Evolutionary conservation across 257 asterid genomes (phyloP), one percentile per base, ranked within the genome.

Genomic region (Coffea eugenioides): DNA sequence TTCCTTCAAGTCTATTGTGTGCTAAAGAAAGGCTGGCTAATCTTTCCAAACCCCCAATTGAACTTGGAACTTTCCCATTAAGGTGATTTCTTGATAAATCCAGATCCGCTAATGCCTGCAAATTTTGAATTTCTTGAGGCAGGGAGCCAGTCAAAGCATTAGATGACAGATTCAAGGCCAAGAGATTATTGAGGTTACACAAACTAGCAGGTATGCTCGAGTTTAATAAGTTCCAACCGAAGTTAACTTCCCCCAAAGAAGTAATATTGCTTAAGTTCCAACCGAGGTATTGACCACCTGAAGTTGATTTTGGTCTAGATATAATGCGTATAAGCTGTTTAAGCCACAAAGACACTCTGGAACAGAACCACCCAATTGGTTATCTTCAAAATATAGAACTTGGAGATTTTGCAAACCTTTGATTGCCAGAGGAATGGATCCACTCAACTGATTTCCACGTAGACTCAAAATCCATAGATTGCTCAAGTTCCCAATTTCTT

Each of bases 281-380:
- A 78, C 2, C 79, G 10, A 12, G 87, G 87, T 12, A 87, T 79
- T 10, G 15, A 2, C 21, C 89, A 27, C 91, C 27, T 41, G 48
- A n/a, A 83, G 16, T 18, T 45, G 25, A 49, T 83, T 80, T 54
- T 13, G 61, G 61, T 21, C 16, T 54, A 54, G 61, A 54, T 2
- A 1, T 54, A 54, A 2, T 54, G 3, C 61, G 5, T 54, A 54
- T 13, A 54, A 54, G 61, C 61, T 54, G 21, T 54, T 54, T 16
- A 54, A 54, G 18, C 16, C 23, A 15, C 61, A 54, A 14, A 54
- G 61, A 54, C 3, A 4, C 3, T 54, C 61, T 54, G 61, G 5
- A 54, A 54, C 5, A 2, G 21, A 14, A 13, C 61, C 61, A 54
- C 61, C 16, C 16, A 54, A 16, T 54, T 54, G 61, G 61, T 54